Evolutionary conservation across 179 eudicot species (phyloP).

Genomic region (Silene vulgaris): DNA sequence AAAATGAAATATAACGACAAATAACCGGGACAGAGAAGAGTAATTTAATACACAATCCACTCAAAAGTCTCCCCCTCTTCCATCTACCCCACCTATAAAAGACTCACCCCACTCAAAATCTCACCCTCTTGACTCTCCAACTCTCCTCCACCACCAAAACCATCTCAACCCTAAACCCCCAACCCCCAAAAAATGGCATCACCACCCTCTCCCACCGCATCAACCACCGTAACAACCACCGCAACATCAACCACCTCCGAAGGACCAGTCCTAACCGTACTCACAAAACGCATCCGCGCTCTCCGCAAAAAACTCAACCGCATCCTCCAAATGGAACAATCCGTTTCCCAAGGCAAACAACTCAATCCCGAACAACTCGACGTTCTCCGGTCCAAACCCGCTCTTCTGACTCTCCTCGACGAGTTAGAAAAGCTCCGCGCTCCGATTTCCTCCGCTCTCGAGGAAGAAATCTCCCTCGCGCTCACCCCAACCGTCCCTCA

Average conservation of each 20-base stretch:
- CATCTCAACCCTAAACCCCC: conserved; percentile 14
- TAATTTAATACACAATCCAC: too few species aligned
- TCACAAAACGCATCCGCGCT: conserved; percentile 75
- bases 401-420: conserved; percentile 49
- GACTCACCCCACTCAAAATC: background rate
- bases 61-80: too few species aligned
- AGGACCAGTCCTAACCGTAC: conserved; percentile 67
- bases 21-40: too few species aligned
- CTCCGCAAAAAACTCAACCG: conserved; percentile 77
- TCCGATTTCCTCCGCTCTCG: conserved; percentile 55
- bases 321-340: conserved; percentile 67
- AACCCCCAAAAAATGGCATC: conserved; percentile 17
- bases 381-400: conserved; percentile 53
- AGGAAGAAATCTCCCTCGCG: conserved; percentile 51
- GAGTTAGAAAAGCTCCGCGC: conserved; percentile 77
- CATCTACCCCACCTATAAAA: background rate
- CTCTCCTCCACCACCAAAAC: background rate
- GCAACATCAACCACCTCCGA: conserved; percentile 34
- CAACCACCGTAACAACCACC: conserved; percentile 38
- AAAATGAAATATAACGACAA: too few species aligned
- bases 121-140: background rate
- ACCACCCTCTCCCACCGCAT: background rate
- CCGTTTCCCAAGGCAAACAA: conserved; percentile 57
- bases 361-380: conserved; percentile 78
- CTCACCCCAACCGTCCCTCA: too few species aligned